Evolutionary conservation across 129 eudicot genomes (phyloP).

Genomic region (Flaveria sonorensis): DNA sequence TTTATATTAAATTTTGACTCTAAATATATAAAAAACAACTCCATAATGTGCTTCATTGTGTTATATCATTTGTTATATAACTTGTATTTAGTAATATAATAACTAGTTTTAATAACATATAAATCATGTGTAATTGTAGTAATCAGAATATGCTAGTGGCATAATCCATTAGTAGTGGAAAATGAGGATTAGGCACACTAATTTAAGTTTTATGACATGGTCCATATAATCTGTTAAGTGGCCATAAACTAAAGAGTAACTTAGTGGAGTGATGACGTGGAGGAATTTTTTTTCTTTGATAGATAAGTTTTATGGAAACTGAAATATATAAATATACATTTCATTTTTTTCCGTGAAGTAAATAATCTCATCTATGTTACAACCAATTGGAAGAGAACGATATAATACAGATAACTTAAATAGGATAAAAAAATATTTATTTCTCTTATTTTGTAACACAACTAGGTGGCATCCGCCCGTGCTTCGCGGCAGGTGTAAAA

Average conservation of each 20-base stretch:
- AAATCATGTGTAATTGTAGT: neutral
- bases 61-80: neutral
- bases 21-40: too few relatives aligned
- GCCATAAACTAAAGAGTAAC: conserved; percentile 28
- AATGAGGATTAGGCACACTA: conserved; percentile 38
- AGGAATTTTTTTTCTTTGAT: conserved; percentile 10
- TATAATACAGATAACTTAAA: too few relatives aligned
- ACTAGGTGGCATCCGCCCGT: too few relatives aligned
- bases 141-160: conserved; percentile 36
- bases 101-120: neutral
- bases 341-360: neutral
- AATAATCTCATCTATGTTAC: neutral
- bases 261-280: conserved; percentile 33
- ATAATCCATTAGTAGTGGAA: conserved; percentile 43
- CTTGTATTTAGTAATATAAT: neutral
- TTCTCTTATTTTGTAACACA: too few relatives aligned
- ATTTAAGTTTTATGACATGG: conserved; percentile 22
- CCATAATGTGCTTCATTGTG: neutral
- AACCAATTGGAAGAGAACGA: too few relatives aligned
- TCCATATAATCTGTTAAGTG: conserved; percentile 28
- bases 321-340: neutral
- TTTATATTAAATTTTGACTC: too few relatives aligned
- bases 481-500: too few relatives aligned
- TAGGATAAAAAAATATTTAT: too few relatives aligned
- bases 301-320: neutral